Evolutionary conservation across 2,329 filamentous ascomycete genomes (phyloP), one percentile per base, ranked within the genome.

Genomic region (Aureobasidium sp.): DNA sequence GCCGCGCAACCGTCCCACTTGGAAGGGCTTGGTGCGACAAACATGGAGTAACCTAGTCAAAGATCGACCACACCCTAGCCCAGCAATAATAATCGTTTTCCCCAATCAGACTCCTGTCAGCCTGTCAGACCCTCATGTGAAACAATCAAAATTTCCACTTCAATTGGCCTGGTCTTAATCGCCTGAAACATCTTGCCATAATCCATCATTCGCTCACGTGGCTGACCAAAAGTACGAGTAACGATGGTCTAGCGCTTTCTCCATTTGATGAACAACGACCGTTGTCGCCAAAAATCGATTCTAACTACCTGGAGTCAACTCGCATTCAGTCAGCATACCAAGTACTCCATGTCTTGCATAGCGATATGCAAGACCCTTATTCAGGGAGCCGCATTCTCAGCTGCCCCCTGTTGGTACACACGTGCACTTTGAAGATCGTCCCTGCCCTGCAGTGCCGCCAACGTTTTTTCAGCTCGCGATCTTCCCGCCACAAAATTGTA

Each of bases 11-110:
- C 26, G 51, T 41, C 37, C 51, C 51, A 55, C 51, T 41, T 26
- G 6, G 26, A 3, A 23, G 36, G 13, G 5, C 36, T 26, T 55
- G 36, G 51, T 55, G 51, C 37, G 51, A 55, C 51, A 41, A 55
- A 42, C 37, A 55, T 55, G 51, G 51, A 52, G 50, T 39, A 52
- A 39, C 34, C 34, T 52, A 34, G 34, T 52, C 50, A 52, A 27
- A 4, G 50, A 52, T 52, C 50, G 34, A 4, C 50, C 12, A 42
- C 29, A 36, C 51, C 51, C 36, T 53, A 29, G 13, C 13, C 32
- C 32, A 34, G 32, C 51, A 29, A 15, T 26, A 23, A 41, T 53
- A 34, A 29, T 32, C 17, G n/a, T 12, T 15, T 12, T 9, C 27
- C 12, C 37, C 13, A 29, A 42, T 55, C 20, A 7, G 20, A 20